A percentile compares a stretch with the other conserved stretches of the same genome.
Evolutionary conservation across 306 rosid genomes (phyloP).

Genomic region (Nissolia schottii): DNA sequence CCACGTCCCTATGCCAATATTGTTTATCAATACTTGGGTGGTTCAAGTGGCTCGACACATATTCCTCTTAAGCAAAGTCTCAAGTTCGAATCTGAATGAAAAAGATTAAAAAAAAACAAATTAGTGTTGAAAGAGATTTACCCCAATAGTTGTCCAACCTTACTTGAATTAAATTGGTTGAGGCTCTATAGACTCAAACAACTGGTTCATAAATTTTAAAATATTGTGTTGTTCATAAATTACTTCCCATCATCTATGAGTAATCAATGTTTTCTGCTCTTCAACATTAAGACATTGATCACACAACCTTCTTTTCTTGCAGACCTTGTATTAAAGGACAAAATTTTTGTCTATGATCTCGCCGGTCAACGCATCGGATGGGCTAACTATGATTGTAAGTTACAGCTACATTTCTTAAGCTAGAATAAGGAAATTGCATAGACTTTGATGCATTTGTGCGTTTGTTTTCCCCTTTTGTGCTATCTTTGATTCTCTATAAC

Average conservation of each 20-base stretch:
- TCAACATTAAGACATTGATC: constrained; percentile 8
- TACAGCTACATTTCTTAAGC: constrained; percentile 10
- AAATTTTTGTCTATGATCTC: constrained; percentile 79
- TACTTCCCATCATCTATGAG: neutral
- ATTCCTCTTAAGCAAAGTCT: too few relatives aligned
- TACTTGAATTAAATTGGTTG: too few relatives aligned
- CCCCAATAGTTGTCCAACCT: too few relatives aligned
- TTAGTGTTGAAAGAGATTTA: too few relatives aligned
- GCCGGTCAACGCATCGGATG: constrained; percentile 82
- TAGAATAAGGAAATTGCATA: neutral
- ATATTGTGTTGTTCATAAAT: neutral
- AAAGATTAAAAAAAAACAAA: too few relatives aligned
- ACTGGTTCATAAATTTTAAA: too few relatives aligned
- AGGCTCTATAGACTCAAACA: too few relatives aligned
- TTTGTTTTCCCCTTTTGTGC: neutral
- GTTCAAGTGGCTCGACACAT: too few relatives aligned
- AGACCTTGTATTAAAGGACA: constrained; percentile 90
- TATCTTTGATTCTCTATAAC: neutral
- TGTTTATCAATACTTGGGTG: too few relatives aligned
- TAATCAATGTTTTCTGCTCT: neutral
- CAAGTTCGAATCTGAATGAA: too few relatives aligned
- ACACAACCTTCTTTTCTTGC: constrained; percentile 18
- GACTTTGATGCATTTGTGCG: neutral
- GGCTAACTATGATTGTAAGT: constrained; percentile 91
- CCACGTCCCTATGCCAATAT: too few relatives aligned